These are phyloP conservation scores for Aspergillus sclerotioniger DNA, from an alignment of 495 filamentous ascomycete genomes.

Conservation along the genomic window DNA sequence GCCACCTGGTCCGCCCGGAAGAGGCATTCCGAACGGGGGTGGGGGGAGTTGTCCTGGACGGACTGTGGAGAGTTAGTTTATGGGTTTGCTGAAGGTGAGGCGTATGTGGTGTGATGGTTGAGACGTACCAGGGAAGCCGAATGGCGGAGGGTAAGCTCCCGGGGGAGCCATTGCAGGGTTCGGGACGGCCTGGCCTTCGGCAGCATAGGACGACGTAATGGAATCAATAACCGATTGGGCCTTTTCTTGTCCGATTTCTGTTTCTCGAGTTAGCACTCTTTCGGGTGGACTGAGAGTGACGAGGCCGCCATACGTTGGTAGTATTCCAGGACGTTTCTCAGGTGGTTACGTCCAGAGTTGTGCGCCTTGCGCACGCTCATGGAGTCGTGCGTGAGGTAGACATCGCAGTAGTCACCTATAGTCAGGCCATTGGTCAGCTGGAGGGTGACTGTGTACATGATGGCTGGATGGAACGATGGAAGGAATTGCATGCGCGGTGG, in stretches of 20 bases:
- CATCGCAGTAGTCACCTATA: constrained; percentile 98
- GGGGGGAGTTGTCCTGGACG: constrained; percentile 53
- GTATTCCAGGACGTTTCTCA: constrained; percentile 96
- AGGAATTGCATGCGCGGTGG: neutral
- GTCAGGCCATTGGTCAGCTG: constrained; percentile 18
- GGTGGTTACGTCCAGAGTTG: constrained; percentile 92
- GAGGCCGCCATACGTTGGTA: constrained; percentile 75
- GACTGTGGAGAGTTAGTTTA: constrained; percentile 25
- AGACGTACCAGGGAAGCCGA: constrained; percentile 56
- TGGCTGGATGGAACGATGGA: constrained; percentile 1
- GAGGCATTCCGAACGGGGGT: constrained; percentile 55
- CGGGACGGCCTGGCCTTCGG: constrained; percentile 80
- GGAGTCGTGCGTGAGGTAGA: constrained; percentile 99
- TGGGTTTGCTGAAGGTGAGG: constrained; percentile 3
- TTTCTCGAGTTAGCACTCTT: constrained; percentile 1
- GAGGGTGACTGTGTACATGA: neutral
- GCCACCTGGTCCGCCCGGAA: constrained; percentile 37
- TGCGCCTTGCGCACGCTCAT: constrained; percentile 99
- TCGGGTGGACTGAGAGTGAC: neutral
- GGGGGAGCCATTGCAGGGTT: constrained; percentile 74
- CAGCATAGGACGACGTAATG: constrained; percentile 91
- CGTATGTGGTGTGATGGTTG: neutral
- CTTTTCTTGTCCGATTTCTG: constrained; percentile 98
- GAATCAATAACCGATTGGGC: constrained; percentile 97
- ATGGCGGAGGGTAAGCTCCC: constrained; percentile 46